Conservation (phyloP, 2,329 filamentous ascomycete species). For the Cercospora zeae-maydis region DNA sequence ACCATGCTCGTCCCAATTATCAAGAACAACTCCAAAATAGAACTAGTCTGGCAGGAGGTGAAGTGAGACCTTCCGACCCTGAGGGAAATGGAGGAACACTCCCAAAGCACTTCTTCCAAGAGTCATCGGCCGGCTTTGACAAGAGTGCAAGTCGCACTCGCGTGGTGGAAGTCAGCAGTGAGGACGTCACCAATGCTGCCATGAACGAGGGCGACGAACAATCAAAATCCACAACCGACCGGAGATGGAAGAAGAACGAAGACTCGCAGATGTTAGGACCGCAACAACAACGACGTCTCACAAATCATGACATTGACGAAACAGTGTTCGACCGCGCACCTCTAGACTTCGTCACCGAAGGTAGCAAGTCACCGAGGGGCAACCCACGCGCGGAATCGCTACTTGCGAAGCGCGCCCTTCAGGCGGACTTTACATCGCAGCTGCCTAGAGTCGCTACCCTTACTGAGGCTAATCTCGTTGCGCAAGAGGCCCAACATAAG, state of each 20-base stretch:
- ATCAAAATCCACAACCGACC: not conserved
- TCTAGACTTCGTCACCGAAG: too few species aligned
- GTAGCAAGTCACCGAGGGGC: too few species aligned
- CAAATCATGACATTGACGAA: not conserved
- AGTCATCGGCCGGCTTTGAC: not conserved
- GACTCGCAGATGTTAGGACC: not conserved
- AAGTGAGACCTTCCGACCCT: not conserved
- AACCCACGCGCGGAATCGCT: too few species aligned
- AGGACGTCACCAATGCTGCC: not conserved
- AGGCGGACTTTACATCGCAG: not conserved
- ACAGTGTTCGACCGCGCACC: too few species aligned
- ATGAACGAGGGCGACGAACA: not conserved
- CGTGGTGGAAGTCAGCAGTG: not conserved
- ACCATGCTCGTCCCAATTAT: constrained; percentile 26
- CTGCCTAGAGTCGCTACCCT: constrained; percentile 19
- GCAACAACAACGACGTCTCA: not conserved
- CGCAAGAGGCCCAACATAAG: constrained; percentile 31
- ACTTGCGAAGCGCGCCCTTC: not conserved
- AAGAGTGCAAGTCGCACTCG: not conserved
- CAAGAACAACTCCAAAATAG: not conserved
- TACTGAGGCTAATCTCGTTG: constrained; percentile 35
- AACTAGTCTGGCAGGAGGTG: not conserved
- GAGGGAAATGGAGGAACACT: not conserved
- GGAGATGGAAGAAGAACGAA: not conserved
- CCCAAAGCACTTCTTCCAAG: constrained; percentile 20